Base-by-base conservation (phyloP, 352 stramenopile genomes). In the Globisporangium rhizosaccharum region DNA sequence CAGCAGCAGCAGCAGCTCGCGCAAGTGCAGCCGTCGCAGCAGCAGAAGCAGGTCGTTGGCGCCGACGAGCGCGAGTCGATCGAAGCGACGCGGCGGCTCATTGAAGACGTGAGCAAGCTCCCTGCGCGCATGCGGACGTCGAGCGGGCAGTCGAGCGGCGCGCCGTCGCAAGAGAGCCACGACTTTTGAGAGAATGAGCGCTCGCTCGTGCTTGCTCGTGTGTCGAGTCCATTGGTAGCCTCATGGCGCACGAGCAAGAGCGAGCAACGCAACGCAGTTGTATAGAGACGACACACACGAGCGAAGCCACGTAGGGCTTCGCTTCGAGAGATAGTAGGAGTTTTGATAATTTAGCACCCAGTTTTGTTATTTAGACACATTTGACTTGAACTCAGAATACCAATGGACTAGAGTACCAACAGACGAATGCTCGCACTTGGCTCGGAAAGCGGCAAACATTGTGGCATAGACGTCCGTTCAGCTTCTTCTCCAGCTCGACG, bases 111-210 rank as follows among this genome's bases (percentile, higher is more conserved):
- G 10, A 67, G 62, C 10, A 75, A 71, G 37, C 60, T 68, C 36
- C 79, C 78, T 3, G 51, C 74, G 46, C 75, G 75, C 50, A 80
- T 71, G 47, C 75, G 75, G 3, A 82, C 72, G 53, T 82, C 72
- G 14, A 85, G 75, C 51, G 75, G 75, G 0, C 75, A 85, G 53
- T 85, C 75, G 18, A 79, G 62, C 28, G 74, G 74, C n/a, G 74
- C 74, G 17, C 74, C 73, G 10, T 74, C 72, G 1, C 73, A 70
- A 42, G 74, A 84, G 45, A 84, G 75, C 53, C 74, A 79, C 59
- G 68, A 79, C 47, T 72, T 82, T 65, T 80, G 73, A 69, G 33
- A 39, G 33, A 39, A 12, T 39, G 33, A 39, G 33, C 33, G 5
- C 33, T 39, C 7, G 33, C 8, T 10, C 33, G 33, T 9, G 30